phyloP scores from a whole-genome alignment of 73 alveolate genomes.

The Stentor roeselii region DNA sequence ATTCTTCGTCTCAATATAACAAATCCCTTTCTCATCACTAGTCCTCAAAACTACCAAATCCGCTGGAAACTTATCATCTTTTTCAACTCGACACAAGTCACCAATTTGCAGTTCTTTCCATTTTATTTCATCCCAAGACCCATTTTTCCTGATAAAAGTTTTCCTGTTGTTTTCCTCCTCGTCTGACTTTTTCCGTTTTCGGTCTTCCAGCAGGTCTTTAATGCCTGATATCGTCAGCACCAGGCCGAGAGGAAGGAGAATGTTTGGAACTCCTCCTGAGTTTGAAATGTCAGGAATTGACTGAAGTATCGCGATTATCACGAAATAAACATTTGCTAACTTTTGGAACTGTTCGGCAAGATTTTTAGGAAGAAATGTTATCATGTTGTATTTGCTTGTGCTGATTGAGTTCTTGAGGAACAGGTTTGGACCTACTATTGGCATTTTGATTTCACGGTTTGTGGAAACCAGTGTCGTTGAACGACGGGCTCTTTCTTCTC shows the following conservation, averaged over 20 bases:
- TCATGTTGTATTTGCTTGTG: constrained; percentile 68
- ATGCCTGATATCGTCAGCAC: constrained; percentile 89
- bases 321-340: constrained; percentile 78
- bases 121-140: not conserved
- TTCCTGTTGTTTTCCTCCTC: constrained; percentile 54
- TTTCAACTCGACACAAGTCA: constrained; percentile 72
- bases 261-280: constrained; percentile 86
- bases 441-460: not conserved
- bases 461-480: constrained; percentile 4
- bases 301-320: constrained; percentile 66
- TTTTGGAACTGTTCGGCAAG: constrained; percentile 62
- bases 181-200: constrained; percentile 47
- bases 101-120: constrained; percentile 68
- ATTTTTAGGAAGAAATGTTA: constrained; percentile 64
- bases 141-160: constrained; percentile 29
- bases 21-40: constrained; percentile 86
- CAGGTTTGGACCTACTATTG: not conserved
- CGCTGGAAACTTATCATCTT: constrained; percentile 96
- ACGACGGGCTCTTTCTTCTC: not conserved
- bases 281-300: constrained; percentile 79
- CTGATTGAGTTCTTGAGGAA: constrained; percentile 55
- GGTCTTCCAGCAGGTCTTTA: constrained; percentile 79
- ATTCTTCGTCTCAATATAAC: constrained; percentile 87
- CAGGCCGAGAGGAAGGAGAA: constrained; percentile 91
- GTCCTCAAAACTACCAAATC: constrained; percentile 94